Evolutionary conservation across 345 rosid species (phyloP).

Genomic region (Gynandropsis gynandra): DNA sequence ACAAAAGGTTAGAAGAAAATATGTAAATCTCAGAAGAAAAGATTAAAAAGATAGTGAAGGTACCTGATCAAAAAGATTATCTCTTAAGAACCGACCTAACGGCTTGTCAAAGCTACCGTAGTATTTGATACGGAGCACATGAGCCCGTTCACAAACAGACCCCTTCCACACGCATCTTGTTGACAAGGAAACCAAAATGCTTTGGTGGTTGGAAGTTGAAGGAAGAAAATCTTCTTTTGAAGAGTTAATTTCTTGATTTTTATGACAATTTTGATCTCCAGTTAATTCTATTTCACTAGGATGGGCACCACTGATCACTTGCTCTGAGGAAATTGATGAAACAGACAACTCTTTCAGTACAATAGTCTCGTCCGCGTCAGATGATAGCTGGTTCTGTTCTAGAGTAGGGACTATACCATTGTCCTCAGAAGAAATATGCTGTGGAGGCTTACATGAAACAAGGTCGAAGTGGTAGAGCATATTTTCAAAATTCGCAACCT

Average conservation of each 20-base stretch:
- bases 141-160: conserved; percentile 81
- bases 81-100: conserved; percentile 78
- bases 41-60: conserved; percentile 9
- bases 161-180: conserved; percentile 94
- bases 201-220: conserved; percentile 85
- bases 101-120: conserved; percentile 94
- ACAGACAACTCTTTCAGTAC: conserved; percentile 24
- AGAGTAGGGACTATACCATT: conserved; percentile 28
- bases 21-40: background rate
- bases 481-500: conserved; percentile 26
- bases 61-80: conserved; percentile 93
- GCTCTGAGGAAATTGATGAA: conserved; percentile 16
- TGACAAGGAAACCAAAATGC: conserved; percentile 91
- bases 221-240: conserved; percentile 84
- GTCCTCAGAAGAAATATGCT: conserved; percentile 23
- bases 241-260: conserved; percentile 41
- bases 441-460: conserved; percentile 18
- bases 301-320: conserved; percentile 22
- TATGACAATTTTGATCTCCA: conserved; percentile 23
- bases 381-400: conserved; percentile 28
- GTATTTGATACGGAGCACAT: conserved; percentile 85
- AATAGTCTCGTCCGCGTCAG: conserved; percentile 20
- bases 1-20: conserved; percentile 15
- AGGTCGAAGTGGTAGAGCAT: conserved; percentile 19
- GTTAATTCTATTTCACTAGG: conserved; percentile 21